Evolutionary conservation across 2,329 filamentous ascomycete species (phyloP), one percentile per base, ranked within the genome.

Genomic region (Cyphellophora attinorum): DNA sequence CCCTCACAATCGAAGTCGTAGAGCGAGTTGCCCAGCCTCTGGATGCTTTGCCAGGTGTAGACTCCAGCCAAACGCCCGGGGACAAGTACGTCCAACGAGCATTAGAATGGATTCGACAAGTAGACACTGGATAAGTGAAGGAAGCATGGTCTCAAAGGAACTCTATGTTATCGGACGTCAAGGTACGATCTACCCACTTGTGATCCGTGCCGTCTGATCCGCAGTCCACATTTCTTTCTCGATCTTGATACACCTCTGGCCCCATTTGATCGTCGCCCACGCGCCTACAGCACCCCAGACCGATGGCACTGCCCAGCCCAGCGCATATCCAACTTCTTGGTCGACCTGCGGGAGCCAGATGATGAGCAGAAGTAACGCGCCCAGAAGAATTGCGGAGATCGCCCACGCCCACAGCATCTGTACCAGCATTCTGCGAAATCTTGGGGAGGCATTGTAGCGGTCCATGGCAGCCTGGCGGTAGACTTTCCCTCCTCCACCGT

Each of bases 361-460:
- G 0, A 58, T 61, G 8, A 68, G 59, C 5, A 65, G 61, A n/a
- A 58, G 58, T 2, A 58, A 56, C 2, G 65, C 67, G 25, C 56
- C 60, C 5, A 67, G 31, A 11, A 70, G 51, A 2, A 63, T 61
- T 5, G 35, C 35, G 0, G 68, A 67, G 11, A 65, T 60, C 2
- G 62, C 68, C 71, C 71, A 75, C 46, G 74, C 72, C 47, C 66
- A 67, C 38, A 72, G 72, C 53, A 74, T 58, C 33, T 65, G 59
- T 33, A 64, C 62, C 5, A 75, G 58, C 60, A 74, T 65, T 13
- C 57, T 58, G 27, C 71, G 59, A 45, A 76, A 76, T 35, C 62
- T 60, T 36, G 62, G 62, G 35, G 70, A 75, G 3, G 64, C 65
- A 12, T 68, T 56, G 44, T 74, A 75, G 41, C 72, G 59, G 21